Conservation (phyloP, 164 flowering plant species). For the Macadamia integrifolia region DNA sequence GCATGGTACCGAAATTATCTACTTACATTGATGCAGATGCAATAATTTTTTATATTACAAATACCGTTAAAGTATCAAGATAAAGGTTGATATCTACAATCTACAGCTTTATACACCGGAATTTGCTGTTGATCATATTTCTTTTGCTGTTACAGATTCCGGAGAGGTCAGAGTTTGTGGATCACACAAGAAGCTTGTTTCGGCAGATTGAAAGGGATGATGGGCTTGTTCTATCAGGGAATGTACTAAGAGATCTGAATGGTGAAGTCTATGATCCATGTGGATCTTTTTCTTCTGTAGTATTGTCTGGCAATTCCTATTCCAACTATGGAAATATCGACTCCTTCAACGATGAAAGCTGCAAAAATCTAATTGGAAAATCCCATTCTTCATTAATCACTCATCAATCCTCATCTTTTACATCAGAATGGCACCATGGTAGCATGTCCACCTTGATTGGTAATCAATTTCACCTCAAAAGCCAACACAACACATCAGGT, state of each 20-base stretch:
- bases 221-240: slow-evolving; percentile 14
- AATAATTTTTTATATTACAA: too few relatives aligned
- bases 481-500: slow-evolving; percentile 13
- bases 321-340: slow-evolving; percentile 18
- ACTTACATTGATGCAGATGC: too few relatives aligned
- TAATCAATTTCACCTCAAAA: slow-evolving; percentile 10
- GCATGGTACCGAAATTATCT: too few relatives aligned
- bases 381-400: slow-evolving; percentile 11
- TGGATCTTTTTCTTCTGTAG: slow-evolving; percentile 30
- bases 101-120: not conserved
- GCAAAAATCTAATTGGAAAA: slow-evolving; percentile 19
- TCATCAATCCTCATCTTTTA: slow-evolving; percentile 13
- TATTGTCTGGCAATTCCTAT: slow-evolving; percentile 23
- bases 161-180: slow-evolving; percentile 47
- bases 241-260: slow-evolving; percentile 18
- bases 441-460: slow-evolving; percentile 6
- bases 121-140: slow-evolving; percentile 2
- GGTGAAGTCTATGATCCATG: slow-evolving; percentile 22
- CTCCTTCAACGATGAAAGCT: slow-evolving; percentile 10
- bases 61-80: not conserved
- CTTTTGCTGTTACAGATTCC: slow-evolving; percentile 39
- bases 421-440: slow-evolving; percentile 12
- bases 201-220: slow-evolving; percentile 22
- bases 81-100: not conserved
- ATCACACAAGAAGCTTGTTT: slow-evolving; percentile 39